Evolutionary conservation across 441 rosid species (phyloP).

Genomic region (Croton laevigatus): DNA sequence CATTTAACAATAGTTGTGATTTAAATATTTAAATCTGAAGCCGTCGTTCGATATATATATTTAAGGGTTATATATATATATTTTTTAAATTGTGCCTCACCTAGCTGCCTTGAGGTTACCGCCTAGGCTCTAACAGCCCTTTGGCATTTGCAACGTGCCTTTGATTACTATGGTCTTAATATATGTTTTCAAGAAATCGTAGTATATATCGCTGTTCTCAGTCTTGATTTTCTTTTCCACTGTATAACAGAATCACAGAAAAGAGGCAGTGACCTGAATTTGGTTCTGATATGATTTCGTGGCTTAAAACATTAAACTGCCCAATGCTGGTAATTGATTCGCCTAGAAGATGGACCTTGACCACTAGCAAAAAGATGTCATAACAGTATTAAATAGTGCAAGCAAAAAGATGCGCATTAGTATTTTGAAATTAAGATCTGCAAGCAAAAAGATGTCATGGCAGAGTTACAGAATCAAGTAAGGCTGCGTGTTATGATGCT

Average conservation of each 20-base stretch:
- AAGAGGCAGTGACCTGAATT: neutral
- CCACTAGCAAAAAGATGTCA: too few species aligned
- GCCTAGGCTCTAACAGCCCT: too few species aligned
- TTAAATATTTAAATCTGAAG: too few species aligned
- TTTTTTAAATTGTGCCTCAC: too few species aligned
- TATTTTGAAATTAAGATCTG: too few species aligned
- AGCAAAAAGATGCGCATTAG: too few species aligned
- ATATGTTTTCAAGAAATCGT: neutral
- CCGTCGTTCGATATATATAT: too few species aligned
- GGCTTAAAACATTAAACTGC: neutral
- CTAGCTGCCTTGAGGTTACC: too few species aligned
- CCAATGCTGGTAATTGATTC: constrained; percentile 66
- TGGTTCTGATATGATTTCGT: neutral
- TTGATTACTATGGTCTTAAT: neutral
- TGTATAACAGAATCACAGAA: neutral
- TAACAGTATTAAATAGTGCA: too few species aligned
- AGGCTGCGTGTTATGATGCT: constrained; percentile 76
- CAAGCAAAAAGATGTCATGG: constrained; percentile 66
- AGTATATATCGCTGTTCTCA: neutral
- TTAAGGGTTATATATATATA: too few species aligned
- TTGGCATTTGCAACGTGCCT: too few species aligned
- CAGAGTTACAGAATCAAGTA: constrained; percentile 59
- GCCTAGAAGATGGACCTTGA: constrained; percentile 87
- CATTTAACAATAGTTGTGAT: too few species aligned
- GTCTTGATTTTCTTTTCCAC: neutral